These are phyloP conservation scores for Furcasterigmium furcatum DNA, from an alignment of 2,329 filamentous ascomycete species.

Conservation along the genomic window DNA sequence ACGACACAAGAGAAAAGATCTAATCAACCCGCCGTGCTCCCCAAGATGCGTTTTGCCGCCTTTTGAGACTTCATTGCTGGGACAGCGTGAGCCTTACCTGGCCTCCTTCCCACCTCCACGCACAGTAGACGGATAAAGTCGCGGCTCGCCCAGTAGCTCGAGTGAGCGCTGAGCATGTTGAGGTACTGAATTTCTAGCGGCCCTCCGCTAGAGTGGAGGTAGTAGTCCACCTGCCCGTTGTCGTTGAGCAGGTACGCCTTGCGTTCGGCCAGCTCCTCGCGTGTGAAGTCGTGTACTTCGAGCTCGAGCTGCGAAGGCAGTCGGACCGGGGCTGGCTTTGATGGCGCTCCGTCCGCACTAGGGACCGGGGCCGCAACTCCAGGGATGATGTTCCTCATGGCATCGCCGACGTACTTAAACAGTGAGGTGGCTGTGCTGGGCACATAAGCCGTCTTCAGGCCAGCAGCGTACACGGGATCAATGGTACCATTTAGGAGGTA, in stretches of 20 bases:
- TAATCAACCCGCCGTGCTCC: background rate
- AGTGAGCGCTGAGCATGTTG: slow-evolving; percentile 95
- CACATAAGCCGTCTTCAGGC: slow-evolving; percentile 74
- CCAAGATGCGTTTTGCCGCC: slow-evolving; percentile 27
- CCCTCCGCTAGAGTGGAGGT: slow-evolving; percentile 77
- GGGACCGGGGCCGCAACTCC: slow-evolving; percentile 28
- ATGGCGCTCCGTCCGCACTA: slow-evolving; percentile 7
- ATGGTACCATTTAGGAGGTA: slow-evolving; percentile 91
- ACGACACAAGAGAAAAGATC: background rate
- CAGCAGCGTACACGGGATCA: slow-evolving; percentile 73
- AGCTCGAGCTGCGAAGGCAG: slow-evolving; percentile 74
- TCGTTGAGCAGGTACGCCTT: slow-evolving; percentile 88
- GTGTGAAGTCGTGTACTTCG: slow-evolving; percentile 90
- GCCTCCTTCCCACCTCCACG: slow-evolving; percentile 75
- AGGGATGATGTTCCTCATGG: slow-evolving; percentile 60
- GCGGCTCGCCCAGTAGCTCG: slow-evolving; percentile 83
- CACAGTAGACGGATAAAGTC: slow-evolving; percentile 93
- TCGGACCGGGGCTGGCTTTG: slow-evolving; percentile 35
- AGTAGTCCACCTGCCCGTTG: slow-evolving; percentile 94
- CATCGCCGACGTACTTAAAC: slow-evolving; percentile 60
- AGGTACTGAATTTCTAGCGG: slow-evolving; percentile 93
- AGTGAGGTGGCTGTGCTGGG: slow-evolving; percentile 68
- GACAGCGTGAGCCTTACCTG: slow-evolving; percentile 60
- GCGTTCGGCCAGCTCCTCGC: slow-evolving; percentile 88
- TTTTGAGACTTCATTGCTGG: slow-evolving; percentile 59